Base-by-base conservation (phyloP, 192 early-diverging fungal genomes). In the Lobosporangium transversale region DNA sequence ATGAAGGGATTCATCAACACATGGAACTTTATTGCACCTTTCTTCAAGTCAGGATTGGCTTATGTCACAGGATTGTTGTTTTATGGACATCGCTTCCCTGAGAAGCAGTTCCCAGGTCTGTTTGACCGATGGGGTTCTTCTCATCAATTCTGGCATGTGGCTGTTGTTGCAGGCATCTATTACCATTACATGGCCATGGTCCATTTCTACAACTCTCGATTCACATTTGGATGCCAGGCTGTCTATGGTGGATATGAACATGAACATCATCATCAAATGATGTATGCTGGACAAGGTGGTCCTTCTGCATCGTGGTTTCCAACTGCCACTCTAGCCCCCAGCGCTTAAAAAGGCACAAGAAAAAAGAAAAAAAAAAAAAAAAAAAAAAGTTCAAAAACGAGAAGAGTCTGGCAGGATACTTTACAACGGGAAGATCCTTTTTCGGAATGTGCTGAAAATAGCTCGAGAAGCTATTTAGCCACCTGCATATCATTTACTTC, bases 141-240 rank as follows among this genome's bases (percentile, higher is more conserved):
- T 48, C 88, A 90, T 71, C 84, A 86, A 29, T 60, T 87, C 43
- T 90, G 88, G 88, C 88, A 90, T 57, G 73, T 87, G 18, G 84
- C 80, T 68, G 88, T 90, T 20, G 85, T 86, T 24, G 74, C 84
- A 3, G 88, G 88, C 9, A 89, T 89, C 48, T 89, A 81, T 51
- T 85, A 84, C 51, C 88, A 89, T 66, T 89, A 89, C 58, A 68
- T 68, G 54, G 88, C 88, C 9, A 79, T 82, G 45, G 58, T 88
- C 3, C 79, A 85, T 31, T 88, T 88, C 49, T 85, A 86, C 68
- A 76, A 78, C 11, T 60, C 70, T 17, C 52, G 86, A 59, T 84
- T 71, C 31, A 57, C 81, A 2, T 86, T 83, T 62, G 80, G 83
- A 7, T 88, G 84, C 52, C 73, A 76, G 58, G 50, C 65, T 26